Conservation (phyloP, 306 rosid species). For the Fagus crenata region DNA sequence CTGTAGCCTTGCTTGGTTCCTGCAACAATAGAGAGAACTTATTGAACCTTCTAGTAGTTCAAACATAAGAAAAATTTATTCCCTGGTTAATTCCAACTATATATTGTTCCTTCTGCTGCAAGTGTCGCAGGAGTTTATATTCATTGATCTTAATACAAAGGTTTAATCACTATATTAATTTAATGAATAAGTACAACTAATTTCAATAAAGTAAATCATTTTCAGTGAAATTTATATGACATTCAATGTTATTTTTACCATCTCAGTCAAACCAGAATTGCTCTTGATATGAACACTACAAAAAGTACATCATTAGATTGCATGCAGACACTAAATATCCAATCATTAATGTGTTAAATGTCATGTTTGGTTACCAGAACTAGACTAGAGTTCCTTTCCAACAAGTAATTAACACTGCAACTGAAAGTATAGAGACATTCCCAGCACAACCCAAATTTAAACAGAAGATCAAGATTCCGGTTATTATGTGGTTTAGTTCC, state of each 20-base stretch:
- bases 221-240: too few species aligned
- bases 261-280: too few species aligned
- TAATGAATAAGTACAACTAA: not conserved
- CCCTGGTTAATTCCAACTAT: not conserved
- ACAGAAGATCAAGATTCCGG: not conserved
- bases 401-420: not conserved
- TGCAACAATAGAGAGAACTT: constrained; percentile 26
- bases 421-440: not conserved
- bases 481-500: not conserved
- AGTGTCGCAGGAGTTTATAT: not conserved
- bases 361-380: not conserved
- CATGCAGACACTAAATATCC: not conserved
- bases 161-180: not conserved
- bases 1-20: constrained; percentile 98
- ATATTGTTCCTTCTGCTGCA: not conserved
- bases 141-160: not conserved
- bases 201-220: not conserved
- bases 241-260: too few species aligned
- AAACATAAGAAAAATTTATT: not conserved
- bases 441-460: not conserved
- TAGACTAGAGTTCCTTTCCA: not conserved
- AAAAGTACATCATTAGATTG: not conserved
- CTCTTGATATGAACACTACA: not conserved
- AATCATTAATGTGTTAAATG: not conserved
- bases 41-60: not conserved